These are phyloP conservation scores for Colletotrichum cereale DNA, from an alignment of 2,329 filamentous ascomycete genomes.

Conservation along the genomic window DNA sequence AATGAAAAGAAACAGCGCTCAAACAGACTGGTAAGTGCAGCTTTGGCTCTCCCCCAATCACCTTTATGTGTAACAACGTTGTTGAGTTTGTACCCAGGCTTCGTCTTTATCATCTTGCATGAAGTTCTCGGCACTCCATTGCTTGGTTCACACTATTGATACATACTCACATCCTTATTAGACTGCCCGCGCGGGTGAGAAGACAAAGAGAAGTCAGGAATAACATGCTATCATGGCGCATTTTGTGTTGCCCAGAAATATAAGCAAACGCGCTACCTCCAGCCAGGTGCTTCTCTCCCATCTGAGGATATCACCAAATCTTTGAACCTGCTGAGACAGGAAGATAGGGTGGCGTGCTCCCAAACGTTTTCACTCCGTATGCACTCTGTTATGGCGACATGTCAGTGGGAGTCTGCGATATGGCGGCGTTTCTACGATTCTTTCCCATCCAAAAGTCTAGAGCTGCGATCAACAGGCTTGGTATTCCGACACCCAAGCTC, in stretches of 20 bases:
- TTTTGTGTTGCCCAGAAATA: background rate
- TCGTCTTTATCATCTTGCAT: conserved; percentile 27
- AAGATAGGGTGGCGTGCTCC: background rate
- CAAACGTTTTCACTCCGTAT: background rate
- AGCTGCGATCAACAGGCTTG: conserved; percentile 51
- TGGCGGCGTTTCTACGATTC: conserved; percentile 37
- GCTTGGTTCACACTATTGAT: background rate
- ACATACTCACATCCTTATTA: background rate
- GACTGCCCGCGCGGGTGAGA: background rate
- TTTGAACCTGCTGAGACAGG: background rate
- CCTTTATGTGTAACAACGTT: background rate
- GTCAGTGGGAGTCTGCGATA: background rate
- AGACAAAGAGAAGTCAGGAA: background rate
- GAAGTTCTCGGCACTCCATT: background rate
- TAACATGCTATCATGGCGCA: too few relatives aligned
- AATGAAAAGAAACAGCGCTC: background rate
- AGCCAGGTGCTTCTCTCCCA: background rate
- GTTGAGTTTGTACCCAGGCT: conserved; percentile 28
- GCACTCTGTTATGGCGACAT: background rate
- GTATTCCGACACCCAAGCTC: conserved; percentile 46
- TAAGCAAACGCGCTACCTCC: background rate
- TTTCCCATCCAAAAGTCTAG: conserved; percentile 41
- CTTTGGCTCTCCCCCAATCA: background rate
- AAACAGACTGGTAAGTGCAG: conserved; percentile 42
- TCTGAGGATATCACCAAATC: background rate